Percentiles rank a stretch among this genome's conserved stretches.
These are phyloP conservation scores for Chloris gayana DNA, from an alignment of 176 grass and related monocot species.

Conservation along the genomic window DNA sequence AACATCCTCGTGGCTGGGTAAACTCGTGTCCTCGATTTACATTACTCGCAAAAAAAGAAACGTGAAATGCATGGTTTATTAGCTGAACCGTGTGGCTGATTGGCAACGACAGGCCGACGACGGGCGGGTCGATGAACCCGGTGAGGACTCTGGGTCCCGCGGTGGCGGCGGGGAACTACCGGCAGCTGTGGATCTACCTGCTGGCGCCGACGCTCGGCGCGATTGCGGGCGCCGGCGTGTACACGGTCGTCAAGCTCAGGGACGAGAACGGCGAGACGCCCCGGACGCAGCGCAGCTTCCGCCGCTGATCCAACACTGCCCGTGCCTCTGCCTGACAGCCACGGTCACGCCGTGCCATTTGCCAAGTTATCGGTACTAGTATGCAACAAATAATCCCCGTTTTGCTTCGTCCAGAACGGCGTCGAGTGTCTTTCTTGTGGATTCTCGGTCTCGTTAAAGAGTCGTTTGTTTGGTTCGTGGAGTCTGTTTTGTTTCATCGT, in stretches of 20 bases:
- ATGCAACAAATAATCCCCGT: constrained; percentile 40
- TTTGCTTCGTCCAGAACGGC: constrained; percentile 59
- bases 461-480: background rate
- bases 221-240: constrained; percentile 62
- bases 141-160: constrained; percentile 89
- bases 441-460: background rate
- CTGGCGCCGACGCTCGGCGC: constrained; percentile 84
- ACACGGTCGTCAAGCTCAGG: constrained; percentile 83
- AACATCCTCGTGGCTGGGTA: constrained; percentile 95
- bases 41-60: constrained; percentile 96
- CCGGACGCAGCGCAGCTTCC: constrained; percentile 73
- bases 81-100: constrained; percentile 69
- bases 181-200: constrained; percentile 95
- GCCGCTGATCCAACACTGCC: constrained; percentile 44
- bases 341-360: background rate
- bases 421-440: background rate
- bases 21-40: constrained; percentile 31
- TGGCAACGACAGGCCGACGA: constrained; percentile 62
- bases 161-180: constrained; percentile 89
- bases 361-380: background rate
- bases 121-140: constrained; percentile 98
- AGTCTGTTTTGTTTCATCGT: background rate
- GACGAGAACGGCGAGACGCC: constrained; percentile 70
- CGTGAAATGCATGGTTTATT: constrained; percentile 32
- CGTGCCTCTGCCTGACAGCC: background rate